Base-by-base conservation (phyloP, 2,329 filamentous ascomycete species). In the Sclerotinia glacialis region DNA sequence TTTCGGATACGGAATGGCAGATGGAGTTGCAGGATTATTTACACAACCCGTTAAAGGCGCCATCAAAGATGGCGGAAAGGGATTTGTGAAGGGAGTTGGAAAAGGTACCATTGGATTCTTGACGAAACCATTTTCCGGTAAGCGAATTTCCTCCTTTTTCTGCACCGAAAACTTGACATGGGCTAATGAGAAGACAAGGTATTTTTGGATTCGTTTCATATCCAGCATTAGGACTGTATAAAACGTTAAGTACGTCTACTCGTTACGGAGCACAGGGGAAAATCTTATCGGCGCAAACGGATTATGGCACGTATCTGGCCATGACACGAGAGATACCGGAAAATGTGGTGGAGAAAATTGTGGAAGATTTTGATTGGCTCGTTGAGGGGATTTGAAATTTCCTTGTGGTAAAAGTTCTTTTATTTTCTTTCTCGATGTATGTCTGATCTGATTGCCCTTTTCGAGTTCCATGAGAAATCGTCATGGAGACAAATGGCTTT, bases 131-230 rank as follows among this genome's bases (percentile, higher is more conserved):
- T 28, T 26, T 37, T 49, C 44, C 8, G 58, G 58, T 61, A 61
- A 5, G 42, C 28, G 7, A n/a, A 28, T 37, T 21, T 21, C 3
- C 37, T n/a, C 8, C 23, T 9, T 18, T 31, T 34, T 2, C 11
- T 14, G 9, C n/a, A 26, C 7, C 16, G 5, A 7, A 9, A 58
- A 44, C 11, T 16, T 12, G 0, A 21, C 16, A n/a, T 9, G 3
- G 28, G 2, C 26, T 34, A 49, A 61, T 18, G 4, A 16, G 44
- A 21, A 21, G 3, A 31, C 37, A 56, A 56, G 65, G 37, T 7
- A 28, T 64, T 11, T 64, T 67, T 42, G 60, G 65, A 9, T 37
- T 67, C 26, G 63, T 67, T 16, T 53, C 65, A 40, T 67, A 67
- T 52, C 65, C 65, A 23, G 62, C 62, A 3, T 21, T 67, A 21